These are phyloP conservation scores for Spergularia marina DNA, from an alignment of 148 eudicot species.

Conservation along the genomic window DNA sequence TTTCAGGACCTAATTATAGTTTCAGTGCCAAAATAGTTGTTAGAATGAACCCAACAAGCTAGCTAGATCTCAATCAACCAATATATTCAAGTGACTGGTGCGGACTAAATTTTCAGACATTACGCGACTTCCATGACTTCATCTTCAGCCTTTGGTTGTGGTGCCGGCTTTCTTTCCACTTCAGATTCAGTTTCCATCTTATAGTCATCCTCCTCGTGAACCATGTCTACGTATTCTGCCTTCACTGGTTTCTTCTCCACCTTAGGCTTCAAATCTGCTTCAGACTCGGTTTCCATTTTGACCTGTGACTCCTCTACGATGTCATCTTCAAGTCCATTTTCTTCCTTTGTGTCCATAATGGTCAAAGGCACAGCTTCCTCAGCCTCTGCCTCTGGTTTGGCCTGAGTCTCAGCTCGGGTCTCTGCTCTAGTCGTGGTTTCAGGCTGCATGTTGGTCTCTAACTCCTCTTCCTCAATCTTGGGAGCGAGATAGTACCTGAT, in stretches of 20 bases:
- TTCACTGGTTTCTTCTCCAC: slow-evolving; percentile 26
- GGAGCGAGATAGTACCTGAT: slow-evolving; percentile 74
- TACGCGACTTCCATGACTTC: slow-evolving; percentile 54
- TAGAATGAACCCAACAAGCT: slow-evolving; percentile 24
- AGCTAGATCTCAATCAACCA: slow-evolving; percentile 6
- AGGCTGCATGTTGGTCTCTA: slow-evolving; percentile 31
- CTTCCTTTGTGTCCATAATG: slow-evolving; percentile 22
- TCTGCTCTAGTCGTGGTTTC: slow-evolving; percentile 29
- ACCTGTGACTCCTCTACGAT: slow-evolving; percentile 23
- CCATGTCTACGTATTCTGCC: slow-evolving; percentile 8
- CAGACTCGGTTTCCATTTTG: slow-evolving; percentile 31
- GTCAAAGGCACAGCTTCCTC: slow-evolving; percentile 22
- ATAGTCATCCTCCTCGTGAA: neutral
- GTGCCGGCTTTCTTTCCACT: slow-evolving; percentile 25
- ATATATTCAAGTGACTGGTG: neutral
- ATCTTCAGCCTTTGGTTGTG: slow-evolving; percentile 24
- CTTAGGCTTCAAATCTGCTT: slow-evolving; percentile 25
- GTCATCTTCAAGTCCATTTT: slow-evolving; percentile 32
- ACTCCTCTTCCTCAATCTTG: slow-evolving; percentile 65
- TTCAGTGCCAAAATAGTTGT: slow-evolving; percentile 36
- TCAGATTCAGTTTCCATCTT: slow-evolving; percentile 20
- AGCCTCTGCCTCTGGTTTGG: slow-evolving; percentile 9
- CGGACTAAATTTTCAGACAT: neutral
- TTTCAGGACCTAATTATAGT: slow-evolving; percentile 21
- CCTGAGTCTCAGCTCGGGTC: slow-evolving; percentile 23